A percentile compares a stretch with the other conserved stretches of the same genome.
These are phyloP conservation scores for Athelia sp. DNA, from an alignment of 1,284 basidiomycete species.

Conservation along the genomic window DNA sequence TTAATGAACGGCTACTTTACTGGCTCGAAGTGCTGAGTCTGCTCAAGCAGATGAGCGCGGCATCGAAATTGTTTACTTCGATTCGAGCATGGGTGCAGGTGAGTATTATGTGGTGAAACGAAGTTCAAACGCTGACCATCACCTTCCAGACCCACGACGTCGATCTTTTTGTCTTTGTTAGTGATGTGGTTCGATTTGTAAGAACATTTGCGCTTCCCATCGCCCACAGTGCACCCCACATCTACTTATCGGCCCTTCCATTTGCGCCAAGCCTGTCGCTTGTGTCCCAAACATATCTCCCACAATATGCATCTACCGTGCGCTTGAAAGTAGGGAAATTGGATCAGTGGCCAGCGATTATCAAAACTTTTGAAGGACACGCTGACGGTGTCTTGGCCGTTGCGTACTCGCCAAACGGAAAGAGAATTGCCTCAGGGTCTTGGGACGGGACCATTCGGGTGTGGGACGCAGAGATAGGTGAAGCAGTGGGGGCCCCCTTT, in stretches of 20 bases:
- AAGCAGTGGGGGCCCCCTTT: background rate
- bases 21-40: background rate
- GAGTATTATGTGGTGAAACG: background rate
- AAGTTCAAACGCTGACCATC: background rate
- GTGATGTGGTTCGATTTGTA: background rate
- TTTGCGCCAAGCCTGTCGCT: background rate
- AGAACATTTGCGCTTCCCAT: background rate
- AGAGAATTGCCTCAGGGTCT: conserved; percentile 8
- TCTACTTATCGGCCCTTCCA: background rate
- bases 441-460: conserved; percentile 3
- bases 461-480: conserved; percentile 8
- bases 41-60: background rate
- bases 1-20: background rate
- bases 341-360: background rate
- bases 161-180: background rate
- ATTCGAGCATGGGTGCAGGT: background rate
- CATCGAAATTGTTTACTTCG: background rate
- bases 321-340: background rate
- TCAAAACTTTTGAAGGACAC: background rate
- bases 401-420: conserved; percentile 9
- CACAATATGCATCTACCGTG: background rate
- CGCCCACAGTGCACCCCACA: background rate
- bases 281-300: background rate
- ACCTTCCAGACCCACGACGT: background rate
- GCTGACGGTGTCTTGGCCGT: conserved; percentile 10